Evolutionary conservation across 805 yeast species (phyloP).

Genomic region (Yamadazyma sp.): DNA sequence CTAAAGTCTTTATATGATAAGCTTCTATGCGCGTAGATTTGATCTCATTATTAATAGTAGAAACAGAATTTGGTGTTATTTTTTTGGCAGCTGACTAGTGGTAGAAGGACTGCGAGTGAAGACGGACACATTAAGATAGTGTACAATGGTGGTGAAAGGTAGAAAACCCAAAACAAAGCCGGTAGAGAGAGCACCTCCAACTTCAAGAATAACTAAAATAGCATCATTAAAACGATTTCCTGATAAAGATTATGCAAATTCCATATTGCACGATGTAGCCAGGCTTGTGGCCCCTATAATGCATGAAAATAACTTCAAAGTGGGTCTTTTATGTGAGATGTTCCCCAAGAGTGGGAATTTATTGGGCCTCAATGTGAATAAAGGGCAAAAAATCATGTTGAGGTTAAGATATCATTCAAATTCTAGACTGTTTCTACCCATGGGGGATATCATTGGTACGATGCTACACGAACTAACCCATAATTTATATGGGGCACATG

Average conservation of each 20-base stretch:
- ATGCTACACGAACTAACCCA: slow-evolving; percentile 88
- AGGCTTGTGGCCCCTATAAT: slow-evolving; percentile 74
- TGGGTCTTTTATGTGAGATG: slow-evolving; percentile 73
- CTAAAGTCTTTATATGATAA: too few relatives aligned
- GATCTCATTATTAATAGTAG: too few relatives aligned
- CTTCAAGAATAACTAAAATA: slow-evolving; percentile 31
- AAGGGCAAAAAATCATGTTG: slow-evolving; percentile 69
- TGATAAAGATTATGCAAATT: slow-evolving; percentile 38
- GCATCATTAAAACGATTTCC: slow-evolving; percentile 35
- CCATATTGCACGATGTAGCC: slow-evolving; percentile 66
- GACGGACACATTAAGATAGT: too few relatives aligned
- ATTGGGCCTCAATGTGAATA: slow-evolving; percentile 79
- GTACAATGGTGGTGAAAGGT: slow-evolving; percentile 11
- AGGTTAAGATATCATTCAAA: slow-evolving; percentile 63
- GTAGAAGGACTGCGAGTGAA: too few relatives aligned
- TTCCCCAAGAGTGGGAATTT: slow-evolving; percentile 64
- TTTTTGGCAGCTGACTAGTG: too few relatives aligned
- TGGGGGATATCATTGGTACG: slow-evolving; percentile 70
- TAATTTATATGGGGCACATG: slow-evolving; percentile 77
- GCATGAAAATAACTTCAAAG: slow-evolving; percentile 61
- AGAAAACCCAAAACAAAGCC: slow-evolving; percentile 8
- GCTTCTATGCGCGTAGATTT: too few relatives aligned
- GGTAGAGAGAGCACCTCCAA: slow-evolving; percentile 30
- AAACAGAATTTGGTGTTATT: too few relatives aligned
- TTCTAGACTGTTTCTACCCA: slow-evolving; percentile 53